Conservation (phyloP, 1,284 basidiomycete genomes). For the Gomphus bonarii region DNA sequence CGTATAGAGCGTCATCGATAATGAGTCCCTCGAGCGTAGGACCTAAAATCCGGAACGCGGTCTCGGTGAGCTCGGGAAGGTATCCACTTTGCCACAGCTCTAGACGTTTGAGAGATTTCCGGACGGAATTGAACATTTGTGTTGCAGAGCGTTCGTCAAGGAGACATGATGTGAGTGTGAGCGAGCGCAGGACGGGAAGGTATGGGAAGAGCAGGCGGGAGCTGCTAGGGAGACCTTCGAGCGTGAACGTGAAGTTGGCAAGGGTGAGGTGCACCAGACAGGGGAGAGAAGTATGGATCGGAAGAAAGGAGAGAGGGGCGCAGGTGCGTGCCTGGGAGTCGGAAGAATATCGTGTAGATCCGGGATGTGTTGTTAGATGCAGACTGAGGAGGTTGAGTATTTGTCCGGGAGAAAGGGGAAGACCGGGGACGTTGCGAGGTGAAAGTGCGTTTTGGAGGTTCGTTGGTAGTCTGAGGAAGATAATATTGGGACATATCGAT, state of each 20-base stretch:
- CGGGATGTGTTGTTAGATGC: background rate
- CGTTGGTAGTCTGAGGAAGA: conserved; percentile 1
- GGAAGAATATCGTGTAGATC: background rate
- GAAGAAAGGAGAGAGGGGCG: background rate
- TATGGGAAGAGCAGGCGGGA: conserved; percentile 5
- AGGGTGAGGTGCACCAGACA: background rate
- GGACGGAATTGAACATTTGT: background rate
- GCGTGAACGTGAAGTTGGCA: background rate
- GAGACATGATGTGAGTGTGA: background rate
- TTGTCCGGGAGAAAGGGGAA: background rate
- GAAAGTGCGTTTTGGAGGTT: conserved; percentile 1
- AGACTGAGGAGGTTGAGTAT: background rate
- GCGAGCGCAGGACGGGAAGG: background rate
- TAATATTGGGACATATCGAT: background rate
- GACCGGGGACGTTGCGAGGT: background rate
- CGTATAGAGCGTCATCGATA: background rate
- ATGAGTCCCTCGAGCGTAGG: background rate
- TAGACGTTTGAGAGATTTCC: background rate
- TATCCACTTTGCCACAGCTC: conserved; percentile 4
- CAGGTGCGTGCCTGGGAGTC: background rate
- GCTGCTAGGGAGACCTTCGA: background rate
- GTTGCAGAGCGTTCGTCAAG: background rate
- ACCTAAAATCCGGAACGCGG: background rate
- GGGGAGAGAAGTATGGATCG: conserved; percentile 1
- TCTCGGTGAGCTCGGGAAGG: background rate